phyloP scores from a whole-genome alignment of 106 monocot species.

The Posidonia australis region DNA sequence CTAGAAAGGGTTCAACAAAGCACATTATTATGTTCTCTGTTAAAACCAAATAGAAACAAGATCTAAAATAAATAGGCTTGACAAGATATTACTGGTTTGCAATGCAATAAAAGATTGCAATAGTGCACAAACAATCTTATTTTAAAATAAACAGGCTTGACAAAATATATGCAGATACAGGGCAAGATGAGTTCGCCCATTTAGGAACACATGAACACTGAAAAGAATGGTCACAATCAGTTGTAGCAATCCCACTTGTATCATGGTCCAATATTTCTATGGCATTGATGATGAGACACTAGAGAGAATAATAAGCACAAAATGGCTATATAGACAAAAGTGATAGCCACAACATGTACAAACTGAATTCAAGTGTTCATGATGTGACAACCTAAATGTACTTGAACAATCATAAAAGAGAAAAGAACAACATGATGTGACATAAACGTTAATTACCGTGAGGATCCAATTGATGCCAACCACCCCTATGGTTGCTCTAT shows the following conservation, averaged over 20 bases:
- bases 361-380: neutral
- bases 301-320: neutral
- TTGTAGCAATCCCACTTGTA: slow-evolving; percentile 66
- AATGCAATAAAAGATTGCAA: neutral
- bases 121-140: neutral
- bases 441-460: too few relatives aligned
- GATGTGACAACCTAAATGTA: too few relatives aligned
- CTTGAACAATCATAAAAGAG: too few relatives aligned
- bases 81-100: neutral
- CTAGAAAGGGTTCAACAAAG: neutral
- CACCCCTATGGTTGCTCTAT: too few relatives aligned
- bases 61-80: neutral
- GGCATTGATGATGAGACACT: too few relatives aligned
- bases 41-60: neutral
- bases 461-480: too few relatives aligned
- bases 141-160: neutral
- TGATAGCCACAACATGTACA: neutral
- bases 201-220: slow-evolving; percentile 83
- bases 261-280: slow-evolving; percentile 90
- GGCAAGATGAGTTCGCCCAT: slow-evolving; percentile 79
- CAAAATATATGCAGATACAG: slow-evolving; percentile 26
- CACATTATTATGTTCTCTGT: neutral
- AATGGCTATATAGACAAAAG: neutral
- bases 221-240: slow-evolving; percentile 90
- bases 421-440: too few relatives aligned